These are phyloP conservation scores for Rhodotorula sp. DNA, from an alignment of 1,284 basidiomycete species.

Conservation along the genomic window DNA sequence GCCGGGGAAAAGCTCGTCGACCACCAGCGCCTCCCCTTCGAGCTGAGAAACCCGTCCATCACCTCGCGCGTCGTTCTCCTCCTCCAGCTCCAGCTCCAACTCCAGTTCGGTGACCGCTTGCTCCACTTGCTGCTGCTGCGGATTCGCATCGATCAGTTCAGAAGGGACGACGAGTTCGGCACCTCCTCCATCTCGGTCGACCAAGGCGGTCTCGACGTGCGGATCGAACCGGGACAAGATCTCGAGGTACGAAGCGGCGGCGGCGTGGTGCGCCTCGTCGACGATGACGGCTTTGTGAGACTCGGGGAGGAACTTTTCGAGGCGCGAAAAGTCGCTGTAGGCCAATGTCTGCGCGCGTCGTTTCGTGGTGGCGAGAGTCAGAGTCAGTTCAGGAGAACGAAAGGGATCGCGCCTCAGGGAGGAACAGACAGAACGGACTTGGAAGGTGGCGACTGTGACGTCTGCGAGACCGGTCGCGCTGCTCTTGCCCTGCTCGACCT, in stretches of 20 bases:
- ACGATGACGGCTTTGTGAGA: constrained; percentile 78
- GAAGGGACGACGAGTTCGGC: neutral
- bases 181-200: neutral
- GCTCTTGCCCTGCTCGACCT: constrained; percentile 88
- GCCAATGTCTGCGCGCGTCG: constrained; percentile 17
- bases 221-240: constrained; percentile 73
- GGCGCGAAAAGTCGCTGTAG: constrained; percentile 49
- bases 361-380: too few relatives aligned
- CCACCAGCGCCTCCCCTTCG: neutral
- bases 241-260: constrained; percentile 77
- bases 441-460: constrained; percentile 54
- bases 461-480: constrained; percentile 78
- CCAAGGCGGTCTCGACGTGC: constrained; percentile 11
- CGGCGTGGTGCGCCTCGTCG: constrained; percentile 94
- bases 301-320: constrained; percentile 75
- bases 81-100: neutral
- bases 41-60: too few relatives aligned
- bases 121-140: neutral
- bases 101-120: neutral
- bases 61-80: neutral
- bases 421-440: constrained; percentile 10
- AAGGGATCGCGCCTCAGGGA: neutral
- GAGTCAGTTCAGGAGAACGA: too few relatives aligned
- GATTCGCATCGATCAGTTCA: neutral
- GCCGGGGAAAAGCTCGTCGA: neutral